A percentile compares a stretch with the other conserved stretches of the same genome.
Conservation (phyloP, 1,139 yeast genomes). For the Citeromyces hawaiiensis region DNA sequence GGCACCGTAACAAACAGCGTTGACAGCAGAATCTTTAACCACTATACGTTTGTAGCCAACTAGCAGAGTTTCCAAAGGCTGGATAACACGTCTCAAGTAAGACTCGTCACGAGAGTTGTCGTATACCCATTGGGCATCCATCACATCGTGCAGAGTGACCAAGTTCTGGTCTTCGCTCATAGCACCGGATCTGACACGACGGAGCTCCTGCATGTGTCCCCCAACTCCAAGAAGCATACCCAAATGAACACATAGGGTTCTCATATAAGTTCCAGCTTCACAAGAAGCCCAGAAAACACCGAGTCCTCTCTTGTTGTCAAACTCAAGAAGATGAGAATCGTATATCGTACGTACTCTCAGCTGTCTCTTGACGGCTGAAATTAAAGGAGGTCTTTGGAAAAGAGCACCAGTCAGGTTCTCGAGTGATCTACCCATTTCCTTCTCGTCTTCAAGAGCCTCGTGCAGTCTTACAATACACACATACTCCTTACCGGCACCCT, state of each 20-base stretch:
- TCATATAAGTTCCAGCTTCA: slow-evolving; percentile 99
- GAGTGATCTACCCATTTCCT: slow-evolving; percentile 76
- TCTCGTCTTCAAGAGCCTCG: slow-evolving; percentile 82
- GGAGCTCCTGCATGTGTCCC: slow-evolving; percentile 99
- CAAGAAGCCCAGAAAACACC: slow-evolving; percentile 99
- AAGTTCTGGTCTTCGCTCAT: slow-evolving; percentile 78
- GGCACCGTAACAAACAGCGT: slow-evolving; percentile 98
- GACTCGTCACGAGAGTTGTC: slow-evolving; percentile 97
- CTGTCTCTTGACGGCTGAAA: slow-evolving; percentile 98
- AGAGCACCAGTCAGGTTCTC: slow-evolving; percentile 97
- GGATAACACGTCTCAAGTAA: slow-evolving; percentile 84
- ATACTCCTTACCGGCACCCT: slow-evolving; percentile 99
- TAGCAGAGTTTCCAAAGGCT: slow-evolving; percentile 87
- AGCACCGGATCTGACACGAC: slow-evolving; percentile 98
- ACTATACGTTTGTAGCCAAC: slow-evolving; percentile 95
- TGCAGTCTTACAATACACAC: slow-evolving; percentile 95
- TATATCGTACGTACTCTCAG: slow-evolving; percentile 96
- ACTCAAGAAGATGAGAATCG: slow-evolving; percentile 89
- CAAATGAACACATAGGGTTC: slow-evolving; percentile 95
- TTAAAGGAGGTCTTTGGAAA: slow-evolving; percentile 98
- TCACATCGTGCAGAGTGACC: slow-evolving; percentile 92
- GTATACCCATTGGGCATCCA: slow-evolving; percentile 96
- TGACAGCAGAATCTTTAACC: slow-evolving; percentile 96
- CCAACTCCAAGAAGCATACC: slow-evolving; percentile 98
- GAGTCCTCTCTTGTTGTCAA: slow-evolving; percentile 91